Evolutionary conservation across 2,329 filamentous ascomycete genomes (phyloP).

Genomic region (Colletotrichum navitas): DNA sequence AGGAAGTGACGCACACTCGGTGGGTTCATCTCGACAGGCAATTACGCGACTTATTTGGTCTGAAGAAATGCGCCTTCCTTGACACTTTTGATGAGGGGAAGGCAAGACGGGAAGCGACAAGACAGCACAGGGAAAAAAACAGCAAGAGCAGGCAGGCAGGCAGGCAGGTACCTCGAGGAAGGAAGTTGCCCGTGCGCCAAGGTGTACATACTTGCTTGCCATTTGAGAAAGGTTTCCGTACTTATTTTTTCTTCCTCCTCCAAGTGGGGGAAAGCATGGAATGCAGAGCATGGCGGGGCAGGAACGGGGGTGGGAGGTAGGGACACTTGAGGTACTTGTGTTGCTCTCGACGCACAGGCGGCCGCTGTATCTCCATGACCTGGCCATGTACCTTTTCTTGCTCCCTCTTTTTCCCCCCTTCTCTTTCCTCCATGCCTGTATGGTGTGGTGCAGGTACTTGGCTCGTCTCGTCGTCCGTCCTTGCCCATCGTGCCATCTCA

Average conservation of each 20-base stretch:
- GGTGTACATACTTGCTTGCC: not conserved
- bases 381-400: conserved; percentile 14
- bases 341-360: conserved; percentile 34
- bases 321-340: conserved; percentile 19
- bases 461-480: conserved; percentile 5
- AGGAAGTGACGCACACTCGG: not conserved
- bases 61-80: not conserved
- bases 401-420: not conserved
- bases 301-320: not conserved
- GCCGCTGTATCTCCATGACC: conserved; percentile 33
- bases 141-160: not conserved
- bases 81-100: not conserved
- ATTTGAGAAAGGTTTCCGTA: not conserved
- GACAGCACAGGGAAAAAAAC: not conserved
- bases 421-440: not conserved
- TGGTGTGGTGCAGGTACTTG: too few relatives aligned
- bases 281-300: not conserved
- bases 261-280: not conserved
- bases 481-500: conserved; percentile 9
- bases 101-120: not conserved
- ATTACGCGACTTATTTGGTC: not conserved
- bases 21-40: not conserved
- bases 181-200: conserved; percentile 9
- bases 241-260: not conserved
- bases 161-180: not conserved